Evolutionary conservation across 2,329 filamentous ascomycete species (phyloP).

Genomic region (Cladophialophora psammophila): DNA sequence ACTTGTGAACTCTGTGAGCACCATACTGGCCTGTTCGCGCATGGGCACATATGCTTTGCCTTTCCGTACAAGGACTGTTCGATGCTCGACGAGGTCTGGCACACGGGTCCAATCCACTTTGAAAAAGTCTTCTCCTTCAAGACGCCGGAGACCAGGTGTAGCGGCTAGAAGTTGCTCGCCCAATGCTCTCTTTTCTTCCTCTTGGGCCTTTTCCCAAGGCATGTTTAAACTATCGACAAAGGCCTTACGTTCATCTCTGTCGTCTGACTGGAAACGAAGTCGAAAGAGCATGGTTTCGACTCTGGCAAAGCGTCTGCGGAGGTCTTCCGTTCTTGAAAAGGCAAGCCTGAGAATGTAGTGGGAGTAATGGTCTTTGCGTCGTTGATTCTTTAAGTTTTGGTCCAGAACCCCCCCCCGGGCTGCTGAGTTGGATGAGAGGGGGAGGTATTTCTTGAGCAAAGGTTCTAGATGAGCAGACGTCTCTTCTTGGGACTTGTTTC

Average conservation of each 20-base stretch:
- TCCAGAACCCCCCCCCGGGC: conserved; percentile 58
- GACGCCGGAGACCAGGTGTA: conserved; percentile 55
- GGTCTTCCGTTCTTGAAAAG: conserved; percentile 88
- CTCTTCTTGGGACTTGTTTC: conserved; percentile 84
- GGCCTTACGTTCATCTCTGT: conserved; percentile 71
- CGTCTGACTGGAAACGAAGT: conserved; percentile 79
- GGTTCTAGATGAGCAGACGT: conserved; percentile 84
- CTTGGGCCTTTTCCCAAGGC: conserved; percentile 82
- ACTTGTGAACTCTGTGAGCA: conserved; percentile 83
- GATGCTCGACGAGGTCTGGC: conserved; percentile 82
- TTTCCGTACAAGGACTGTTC: conserved; percentile 75
- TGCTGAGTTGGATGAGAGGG: conserved; percentile 78
- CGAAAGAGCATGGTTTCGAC: conserved; percentile 91
- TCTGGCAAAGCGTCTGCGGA: conserved; percentile 82
- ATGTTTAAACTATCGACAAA: conserved; percentile 82
- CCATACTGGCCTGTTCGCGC: conserved; percentile 85
- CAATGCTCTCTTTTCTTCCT: conserved; percentile 78
- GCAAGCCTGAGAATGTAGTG: conserved; percentile 96
- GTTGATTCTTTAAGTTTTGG: conserved; percentile 69
- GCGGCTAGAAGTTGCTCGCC: conserved; percentile 67
- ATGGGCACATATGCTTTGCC: conserved; percentile 93
- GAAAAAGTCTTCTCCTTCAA: conserved; percentile 88
- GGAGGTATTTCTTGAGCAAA: conserved; percentile 85
- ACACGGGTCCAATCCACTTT: conserved; percentile 97
- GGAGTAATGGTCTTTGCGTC: conserved; percentile 95